These are phyloP conservation scores for Boechera retrofracta DNA, from an alignment of 345 rosid genomes.

Conservation along the genomic window DNA sequence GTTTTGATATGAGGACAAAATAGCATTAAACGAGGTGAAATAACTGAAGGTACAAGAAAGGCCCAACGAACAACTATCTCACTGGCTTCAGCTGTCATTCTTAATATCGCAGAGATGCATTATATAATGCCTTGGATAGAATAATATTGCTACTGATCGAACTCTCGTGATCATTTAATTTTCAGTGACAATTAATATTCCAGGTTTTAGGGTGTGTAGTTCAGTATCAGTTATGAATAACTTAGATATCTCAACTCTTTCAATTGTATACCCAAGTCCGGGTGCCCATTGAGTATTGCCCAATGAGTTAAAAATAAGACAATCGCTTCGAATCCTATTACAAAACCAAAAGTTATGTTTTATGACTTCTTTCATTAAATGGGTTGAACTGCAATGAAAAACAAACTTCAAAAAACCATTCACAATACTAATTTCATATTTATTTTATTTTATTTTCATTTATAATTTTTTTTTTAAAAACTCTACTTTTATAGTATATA, in stretches of 20 bases:
- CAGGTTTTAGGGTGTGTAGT: constrained; percentile 20
- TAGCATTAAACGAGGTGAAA: constrained; percentile 24
- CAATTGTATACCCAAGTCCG: constrained; percentile 15
- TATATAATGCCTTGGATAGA: constrained; percentile 11
- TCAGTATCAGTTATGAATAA: constrained; percentile 12
- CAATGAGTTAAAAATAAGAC: background rate
- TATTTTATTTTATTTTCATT: too few relatives aligned
- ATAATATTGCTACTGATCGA: constrained; percentile 28
- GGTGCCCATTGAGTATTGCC: background rate
- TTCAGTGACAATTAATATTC: background rate
- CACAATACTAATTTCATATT: too few relatives aligned
- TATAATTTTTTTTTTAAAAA: background rate
- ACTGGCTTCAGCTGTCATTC: constrained; percentile 43
- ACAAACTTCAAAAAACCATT: background rate
- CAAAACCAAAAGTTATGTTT: background rate
- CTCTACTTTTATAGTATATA: background rate
- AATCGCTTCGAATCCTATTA: background rate
- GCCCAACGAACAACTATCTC: constrained; percentile 27
- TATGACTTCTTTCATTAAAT: background rate
- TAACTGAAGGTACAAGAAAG: constrained; percentile 25
- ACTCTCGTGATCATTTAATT: constrained; percentile 39
- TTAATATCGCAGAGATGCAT: constrained; percentile 23
- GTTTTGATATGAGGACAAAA: background rate
- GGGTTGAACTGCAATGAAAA: background rate
- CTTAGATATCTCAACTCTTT: constrained; percentile 22